Evolutionary conservation across 306 rosid species (phyloP).

Genomic region (Amphicarpaea edgeworthii): DNA sequence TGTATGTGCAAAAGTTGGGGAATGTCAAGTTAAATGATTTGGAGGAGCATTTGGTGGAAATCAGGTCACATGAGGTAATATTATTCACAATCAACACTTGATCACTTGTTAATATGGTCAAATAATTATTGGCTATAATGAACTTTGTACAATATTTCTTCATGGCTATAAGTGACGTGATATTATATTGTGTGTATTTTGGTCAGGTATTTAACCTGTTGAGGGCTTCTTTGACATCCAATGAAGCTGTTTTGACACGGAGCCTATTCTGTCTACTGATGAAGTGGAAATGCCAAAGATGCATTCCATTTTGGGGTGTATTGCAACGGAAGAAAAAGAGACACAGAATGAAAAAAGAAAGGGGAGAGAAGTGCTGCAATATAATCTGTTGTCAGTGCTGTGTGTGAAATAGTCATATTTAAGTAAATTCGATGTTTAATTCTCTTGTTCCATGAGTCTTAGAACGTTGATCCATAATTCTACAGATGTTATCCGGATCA

Average conservation of each 20-base stretch:
- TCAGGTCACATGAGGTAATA: constrained; percentile 4
- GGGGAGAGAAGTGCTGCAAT: no score
- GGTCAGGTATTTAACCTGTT: constrained; percentile 18
- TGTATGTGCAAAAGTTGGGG: neutral
- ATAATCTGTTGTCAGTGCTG: no score
- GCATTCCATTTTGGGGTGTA: neutral
- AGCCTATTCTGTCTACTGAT: neutral
- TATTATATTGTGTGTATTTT: neutral
- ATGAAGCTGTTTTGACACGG: neutral
- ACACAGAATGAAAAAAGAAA: no score
- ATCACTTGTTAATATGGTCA: neutral
- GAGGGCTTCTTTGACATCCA: constrained; percentile 17
- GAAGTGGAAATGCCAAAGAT: neutral
- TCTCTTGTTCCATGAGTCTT: no score
- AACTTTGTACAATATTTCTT: no score
- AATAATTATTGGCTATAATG: neutral
- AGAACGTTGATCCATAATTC: no score
- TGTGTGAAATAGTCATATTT: no score
- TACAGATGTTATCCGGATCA: no score
- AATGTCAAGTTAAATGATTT: neutral
- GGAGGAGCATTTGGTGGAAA: neutral
- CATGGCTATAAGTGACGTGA: no score
- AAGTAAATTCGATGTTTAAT: no score
- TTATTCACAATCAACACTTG: neutral
- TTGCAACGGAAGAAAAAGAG: neutral